A percentile compares a stretch with the other conserved stretches of the same genome.
Evolutionary conservation across 2,329 filamentous ascomycete genomes (phyloP).

Genomic region (Fusarium duplospermum): DNA sequence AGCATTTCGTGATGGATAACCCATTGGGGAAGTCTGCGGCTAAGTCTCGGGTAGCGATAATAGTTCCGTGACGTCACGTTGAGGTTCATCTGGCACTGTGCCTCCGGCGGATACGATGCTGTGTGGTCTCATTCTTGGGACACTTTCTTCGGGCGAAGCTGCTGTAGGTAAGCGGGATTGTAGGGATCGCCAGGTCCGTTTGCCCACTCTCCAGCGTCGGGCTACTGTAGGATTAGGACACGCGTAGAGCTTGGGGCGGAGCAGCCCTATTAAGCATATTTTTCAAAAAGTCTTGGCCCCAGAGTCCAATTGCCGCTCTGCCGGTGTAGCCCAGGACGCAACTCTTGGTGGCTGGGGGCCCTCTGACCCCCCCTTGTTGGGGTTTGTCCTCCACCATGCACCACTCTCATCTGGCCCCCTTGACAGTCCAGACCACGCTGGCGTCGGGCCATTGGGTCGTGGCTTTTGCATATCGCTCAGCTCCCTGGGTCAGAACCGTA

Average conservation of each 20-base stretch:
- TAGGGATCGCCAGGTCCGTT: background rate
- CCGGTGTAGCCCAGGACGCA: background rate
- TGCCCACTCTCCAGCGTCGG: background rate
- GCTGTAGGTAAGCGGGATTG: constrained; percentile 3
- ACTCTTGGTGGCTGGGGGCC: background rate
- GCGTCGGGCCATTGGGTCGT: constrained; percentile 28
- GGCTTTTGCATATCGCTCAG: constrained; percentile 31
- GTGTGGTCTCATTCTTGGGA: background rate
- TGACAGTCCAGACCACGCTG: constrained; percentile 29
- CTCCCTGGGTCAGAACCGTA: constrained; percentile 7
- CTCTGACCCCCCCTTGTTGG: background rate
- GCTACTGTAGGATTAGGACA: background rate
- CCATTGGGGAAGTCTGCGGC: background rate
- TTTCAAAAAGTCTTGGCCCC: background rate
- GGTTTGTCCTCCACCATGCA: background rate
- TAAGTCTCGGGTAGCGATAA: background rate
- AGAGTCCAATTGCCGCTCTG: background rate
- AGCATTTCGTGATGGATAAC: background rate
- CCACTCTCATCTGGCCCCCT: background rate
- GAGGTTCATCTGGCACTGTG: background rate
- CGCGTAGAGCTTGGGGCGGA: constrained; percentile 4
- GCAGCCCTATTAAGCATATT: constrained; percentile 11
- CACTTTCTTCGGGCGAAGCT: background rate
- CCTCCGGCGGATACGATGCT: background rate
- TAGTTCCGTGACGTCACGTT: background rate